Evolutionary conservation across 805 yeast genomes (phyloP), one percentile per base, ranked within the genome.

Genomic region (Ogataea paraovalis): DNA sequence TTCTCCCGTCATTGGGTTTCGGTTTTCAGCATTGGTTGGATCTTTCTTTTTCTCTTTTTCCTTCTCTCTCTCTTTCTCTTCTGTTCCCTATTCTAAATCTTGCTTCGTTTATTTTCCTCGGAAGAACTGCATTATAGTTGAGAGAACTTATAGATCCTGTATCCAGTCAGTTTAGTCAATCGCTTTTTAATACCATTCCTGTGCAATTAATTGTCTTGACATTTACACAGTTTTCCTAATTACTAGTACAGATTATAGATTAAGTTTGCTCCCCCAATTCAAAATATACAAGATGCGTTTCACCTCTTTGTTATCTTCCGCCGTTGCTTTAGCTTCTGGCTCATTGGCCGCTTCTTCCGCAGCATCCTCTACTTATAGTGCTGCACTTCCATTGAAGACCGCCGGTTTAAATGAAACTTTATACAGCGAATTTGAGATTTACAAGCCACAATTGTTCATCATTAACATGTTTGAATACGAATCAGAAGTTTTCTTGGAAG

Each of bases 401-500:
- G 53, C 46, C 3, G 54, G 53, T 22, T 32, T 49, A 2, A 51
- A 45, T 36, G 45, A 28, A 18, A 44, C 48, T 3, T 37, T 51
- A 30, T 54, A 54, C 23, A 43, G 47, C 10, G 60, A 60, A 41
- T 46, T 22, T 23, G 59, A 55, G 44, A 41, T 67, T 10, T 71
- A 70, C 55, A 70, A 71, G 52, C 88, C 88, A 44, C 71, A 78
- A 60, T 78, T 74, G 5, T 66, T 82, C 55, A 61, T 82, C 51
- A 67, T 81, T 50, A 76, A 80, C 55, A 74, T 80, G 80, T 82
- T 80, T 62, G 65, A 60, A 48, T 67, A 64, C 21, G 87, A 82
- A 60, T 65, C 72, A 55, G 72, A 67, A 36, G 78, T 79, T 20
- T 81, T 85, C 83, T 64, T 75, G 49, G 63, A 69, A 46, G 67